A percentile compares a stretch with the other conserved stretches of the same genome.
These are phyloP conservation scores for Fusarium temperatum DNA, from an alignment of 2,329 filamentous ascomycete species.

Conservation along the genomic window DNA sequence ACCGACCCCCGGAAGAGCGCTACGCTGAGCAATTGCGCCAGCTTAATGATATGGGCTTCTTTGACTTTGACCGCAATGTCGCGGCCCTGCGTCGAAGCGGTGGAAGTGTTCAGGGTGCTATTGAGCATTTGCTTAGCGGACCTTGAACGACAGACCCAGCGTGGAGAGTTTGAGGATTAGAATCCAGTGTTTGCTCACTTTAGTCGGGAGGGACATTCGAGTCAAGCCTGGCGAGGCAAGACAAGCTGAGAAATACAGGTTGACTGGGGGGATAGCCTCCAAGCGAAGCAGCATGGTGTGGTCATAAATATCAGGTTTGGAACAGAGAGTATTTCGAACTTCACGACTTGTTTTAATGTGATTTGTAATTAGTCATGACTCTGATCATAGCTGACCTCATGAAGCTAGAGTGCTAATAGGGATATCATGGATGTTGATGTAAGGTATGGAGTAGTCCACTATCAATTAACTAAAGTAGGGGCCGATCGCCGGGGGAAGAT, in stretches of 20 bases:
- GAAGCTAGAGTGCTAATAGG: background rate
- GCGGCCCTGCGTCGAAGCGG: constrained; percentile 87
- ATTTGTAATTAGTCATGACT: background rate
- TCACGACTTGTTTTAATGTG: background rate
- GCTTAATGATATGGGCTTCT: constrained; percentile 99
- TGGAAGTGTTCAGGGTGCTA: constrained; percentile 91
- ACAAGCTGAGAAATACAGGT: constrained; percentile 32
- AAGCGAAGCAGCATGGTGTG: constrained; percentile 34
- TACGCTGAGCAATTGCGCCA: constrained; percentile 91
- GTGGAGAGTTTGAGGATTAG: background rate
- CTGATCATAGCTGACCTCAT: background rate
- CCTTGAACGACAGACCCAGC: constrained; percentile 24
- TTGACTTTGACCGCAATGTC: constrained; percentile 93
- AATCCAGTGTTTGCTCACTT: background rate
- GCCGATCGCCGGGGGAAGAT: constrained; percentile 32
- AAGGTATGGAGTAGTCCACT: background rate
- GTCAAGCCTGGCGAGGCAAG: constrained; percentile 11
- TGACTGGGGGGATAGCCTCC: constrained; percentile 11
- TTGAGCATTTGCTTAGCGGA: constrained; percentile 72
- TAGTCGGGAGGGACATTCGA: constrained; percentile 12
- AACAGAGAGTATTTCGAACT: constrained; percentile 16
- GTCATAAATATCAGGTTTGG: constrained; percentile 38
- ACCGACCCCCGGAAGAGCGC: constrained; percentile 88
- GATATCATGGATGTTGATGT: background rate
- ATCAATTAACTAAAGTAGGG: background rate